Evolutionary conservation across 176 grass and related monocot species (phyloP).

Genomic region (Hyparrhenia diplandra): DNA sequence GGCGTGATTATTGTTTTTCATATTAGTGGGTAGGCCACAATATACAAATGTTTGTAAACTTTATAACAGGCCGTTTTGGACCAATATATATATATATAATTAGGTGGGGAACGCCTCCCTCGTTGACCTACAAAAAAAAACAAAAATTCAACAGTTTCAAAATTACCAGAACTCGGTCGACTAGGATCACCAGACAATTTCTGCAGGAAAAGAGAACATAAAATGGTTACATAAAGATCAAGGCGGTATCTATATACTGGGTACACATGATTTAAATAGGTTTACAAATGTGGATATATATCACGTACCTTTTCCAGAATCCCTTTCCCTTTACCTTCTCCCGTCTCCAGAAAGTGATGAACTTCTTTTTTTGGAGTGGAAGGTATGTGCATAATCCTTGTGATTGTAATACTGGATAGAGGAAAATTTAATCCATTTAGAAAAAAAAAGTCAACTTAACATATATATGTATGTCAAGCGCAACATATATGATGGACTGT

Average conservation of each 20-base stretch:
- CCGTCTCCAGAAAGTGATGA: not conserved
- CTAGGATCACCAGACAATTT: not conserved
- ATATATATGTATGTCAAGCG: not conserved
- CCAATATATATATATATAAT: too few relatives aligned
- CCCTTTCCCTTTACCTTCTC: not conserved
- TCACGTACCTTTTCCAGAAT: not conserved
- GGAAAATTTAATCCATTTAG: not conserved
- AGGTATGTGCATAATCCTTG: not conserved
- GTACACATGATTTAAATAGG: not conserved
- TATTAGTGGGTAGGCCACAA: too few relatives aligned
- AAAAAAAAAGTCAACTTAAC: not conserved
- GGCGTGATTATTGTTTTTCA: too few relatives aligned
- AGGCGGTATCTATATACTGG: not conserved
- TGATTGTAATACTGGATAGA: not conserved
- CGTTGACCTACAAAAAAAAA: too few relatives aligned
- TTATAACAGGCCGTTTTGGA: too few relatives aligned
- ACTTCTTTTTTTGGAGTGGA: not conserved
- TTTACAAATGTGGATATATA: not conserved
- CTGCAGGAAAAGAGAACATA: not conserved
- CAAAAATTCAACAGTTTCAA: not conserved
- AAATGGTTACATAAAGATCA: not conserved
- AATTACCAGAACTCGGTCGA: not conserved
- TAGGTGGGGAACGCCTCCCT: too few relatives aligned
- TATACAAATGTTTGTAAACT: too few relatives aligned
- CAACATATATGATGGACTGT: not conserved